phyloP scores from a whole-genome alignment of 768 basidiomycete genomes.

The Lactarius akahatsu region DNA sequence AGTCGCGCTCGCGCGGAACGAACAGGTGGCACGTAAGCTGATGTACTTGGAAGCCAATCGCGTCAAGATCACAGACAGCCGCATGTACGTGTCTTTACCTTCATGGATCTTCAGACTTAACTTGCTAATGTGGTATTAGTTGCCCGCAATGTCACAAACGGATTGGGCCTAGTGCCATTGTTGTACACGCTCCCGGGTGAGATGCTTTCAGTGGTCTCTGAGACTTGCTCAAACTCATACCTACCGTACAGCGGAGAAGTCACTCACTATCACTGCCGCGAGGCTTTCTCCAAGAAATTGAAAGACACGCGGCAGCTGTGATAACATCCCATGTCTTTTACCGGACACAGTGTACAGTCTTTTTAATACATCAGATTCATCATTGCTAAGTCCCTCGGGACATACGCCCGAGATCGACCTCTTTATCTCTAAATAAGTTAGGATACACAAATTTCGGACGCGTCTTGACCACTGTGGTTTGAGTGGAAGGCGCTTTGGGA shows the following conservation, averaged over 20 bases:
- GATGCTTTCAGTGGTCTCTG: background rate
- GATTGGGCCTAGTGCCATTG: slow-evolving; percentile 30
- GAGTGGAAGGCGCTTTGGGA: background rate
- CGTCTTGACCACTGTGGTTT: background rate
- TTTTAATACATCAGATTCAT: slow-evolving; percentile 14
- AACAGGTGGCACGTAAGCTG: slow-evolving; percentile 69
- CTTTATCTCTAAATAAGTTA: slow-evolving; percentile 14
- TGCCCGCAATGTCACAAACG: slow-evolving; percentile 31
- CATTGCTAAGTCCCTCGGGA: background rate
- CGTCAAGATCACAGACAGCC: slow-evolving; percentile 87
- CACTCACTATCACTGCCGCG: slow-evolving; percentile 94
- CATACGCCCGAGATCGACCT: background rate
- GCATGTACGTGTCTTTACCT: slow-evolving; percentile 64
- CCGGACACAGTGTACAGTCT: background rate
- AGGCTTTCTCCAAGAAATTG: slow-evolving; percentile 65
- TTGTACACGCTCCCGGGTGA: slow-evolving; percentile 28
- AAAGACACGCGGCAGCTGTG: slow-evolving; percentile 38
- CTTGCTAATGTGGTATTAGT: slow-evolving; percentile 9
- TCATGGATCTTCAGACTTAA: slow-evolving; percentile 12
- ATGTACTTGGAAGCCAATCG: slow-evolving; percentile 76
- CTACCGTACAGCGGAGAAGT: slow-evolving; percentile 74
- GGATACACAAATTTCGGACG: slow-evolving; percentile 10
- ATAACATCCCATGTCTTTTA: background rate
- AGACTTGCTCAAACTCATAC: background rate
- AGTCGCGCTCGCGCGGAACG: slow-evolving; percentile 71